phyloP scores from a whole-genome alignment of 1,284 basidiomycete genomes.

The Boletus sp. region DNA sequence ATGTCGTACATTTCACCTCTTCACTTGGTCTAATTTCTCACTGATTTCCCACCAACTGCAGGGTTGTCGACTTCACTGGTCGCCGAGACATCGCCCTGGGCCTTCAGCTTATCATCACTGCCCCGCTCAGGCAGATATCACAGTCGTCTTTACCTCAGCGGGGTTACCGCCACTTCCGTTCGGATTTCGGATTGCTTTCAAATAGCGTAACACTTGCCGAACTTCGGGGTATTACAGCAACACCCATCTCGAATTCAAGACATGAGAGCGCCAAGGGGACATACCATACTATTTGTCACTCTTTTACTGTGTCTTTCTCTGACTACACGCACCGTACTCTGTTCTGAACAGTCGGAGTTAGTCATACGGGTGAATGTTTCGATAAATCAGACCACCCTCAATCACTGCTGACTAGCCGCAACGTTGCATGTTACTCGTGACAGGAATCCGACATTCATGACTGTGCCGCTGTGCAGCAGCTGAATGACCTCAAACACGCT shows the following conservation, averaged over 20 bases:
- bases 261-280: slow-evolving; percentile 20
- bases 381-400: background rate
- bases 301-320: slow-evolving; percentile 37
- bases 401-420: slow-evolving; percentile 10
- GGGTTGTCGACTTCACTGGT: background rate
- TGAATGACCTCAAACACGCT: slow-evolving; percentile 55
- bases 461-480: slow-evolving; percentile 51
- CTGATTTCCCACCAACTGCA: background rate
- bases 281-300: slow-evolving; percentile 33
- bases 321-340: slow-evolving; percentile 18
- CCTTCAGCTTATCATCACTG: background rate
- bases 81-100: background rate
- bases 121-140: background rate
- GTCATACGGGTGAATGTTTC: slow-evolving; percentile 29
- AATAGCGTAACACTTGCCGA: background rate
- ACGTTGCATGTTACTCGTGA: slow-evolving; percentile 8
- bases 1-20: too few species aligned
- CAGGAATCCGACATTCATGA: slow-evolving; percentile 50
- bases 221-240: background rate
- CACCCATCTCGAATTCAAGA: slow-evolving; percentile 9
- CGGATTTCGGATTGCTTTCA: slow-evolving; percentile 28
- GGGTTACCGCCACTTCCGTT: background rate
- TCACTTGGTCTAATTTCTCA: too few species aligned
- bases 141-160: background rate
- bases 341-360: slow-evolving; percentile 24